Conservation (phyloP, 192 early-diverging fungal species). For the Coemansia aciculifera region DNA sequence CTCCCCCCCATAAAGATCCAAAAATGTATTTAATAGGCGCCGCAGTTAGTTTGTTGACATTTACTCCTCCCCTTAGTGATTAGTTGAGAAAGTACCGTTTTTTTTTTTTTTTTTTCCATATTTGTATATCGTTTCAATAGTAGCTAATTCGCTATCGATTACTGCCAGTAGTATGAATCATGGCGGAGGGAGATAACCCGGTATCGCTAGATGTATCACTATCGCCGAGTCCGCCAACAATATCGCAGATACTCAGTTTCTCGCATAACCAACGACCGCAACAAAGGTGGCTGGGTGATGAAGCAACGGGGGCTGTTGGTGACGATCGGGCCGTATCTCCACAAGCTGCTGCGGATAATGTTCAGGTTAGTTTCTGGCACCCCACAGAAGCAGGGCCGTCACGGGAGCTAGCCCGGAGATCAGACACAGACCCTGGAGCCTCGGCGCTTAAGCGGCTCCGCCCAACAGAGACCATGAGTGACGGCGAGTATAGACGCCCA, state of each 20-base stretch:
- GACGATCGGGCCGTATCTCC: too few species aligned
- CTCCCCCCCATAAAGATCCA: not conserved
- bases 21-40: not conserved
- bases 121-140: too few species aligned
- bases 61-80: not conserved
- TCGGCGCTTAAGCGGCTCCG: not conserved
- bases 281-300: too few species aligned
- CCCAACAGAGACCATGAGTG: not conserved
- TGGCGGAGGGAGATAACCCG: not conserved
- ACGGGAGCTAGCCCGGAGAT: not conserved
- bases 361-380: not conserved
- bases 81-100: too few species aligned
- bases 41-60: not conserved
- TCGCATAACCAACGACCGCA: not conserved
- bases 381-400: not conserved
- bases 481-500: not conserved
- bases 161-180: not conserved
- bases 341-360: not conserved
- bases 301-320: too few species aligned
- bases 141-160: not conserved
- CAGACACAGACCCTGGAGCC: not conserved
- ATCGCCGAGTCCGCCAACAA: conserved; percentile 17
- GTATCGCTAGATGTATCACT: not conserved
- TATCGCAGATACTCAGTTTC: conserved; percentile 15
- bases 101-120: too few species aligned